phyloP scores from a whole-genome alignment of 345 rosid species.

The Dimocarpus longan region DNA sequence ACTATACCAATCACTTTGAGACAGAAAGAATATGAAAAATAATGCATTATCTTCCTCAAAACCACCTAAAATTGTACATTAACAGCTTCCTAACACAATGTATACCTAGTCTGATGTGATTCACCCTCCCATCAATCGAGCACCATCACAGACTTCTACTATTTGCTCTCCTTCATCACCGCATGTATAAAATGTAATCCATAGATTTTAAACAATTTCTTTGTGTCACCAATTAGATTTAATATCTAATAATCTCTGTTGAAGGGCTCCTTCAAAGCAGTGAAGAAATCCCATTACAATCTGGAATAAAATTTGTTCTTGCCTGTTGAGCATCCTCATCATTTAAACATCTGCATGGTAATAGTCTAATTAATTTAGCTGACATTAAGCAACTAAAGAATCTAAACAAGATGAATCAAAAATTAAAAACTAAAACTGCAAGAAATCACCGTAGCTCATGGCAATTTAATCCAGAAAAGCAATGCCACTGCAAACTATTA shows the following conservation, averaged over 20 bases:
- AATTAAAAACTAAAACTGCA: background rate
- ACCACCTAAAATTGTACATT: constrained; percentile 31
- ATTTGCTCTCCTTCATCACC: constrained; percentile 23
- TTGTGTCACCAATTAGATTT: constrained; percentile 10
- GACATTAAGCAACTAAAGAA: background rate
- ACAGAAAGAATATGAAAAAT: constrained; percentile 6
- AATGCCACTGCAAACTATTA: background rate
- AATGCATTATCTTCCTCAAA: constrained; percentile 16
- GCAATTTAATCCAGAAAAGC: background rate
- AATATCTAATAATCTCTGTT: constrained; percentile 13
- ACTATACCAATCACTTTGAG: background rate
- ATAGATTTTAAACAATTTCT: constrained; percentile 6
- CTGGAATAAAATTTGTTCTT: constrained; percentile 8
- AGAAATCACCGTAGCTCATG: background rate
- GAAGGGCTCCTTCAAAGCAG: constrained; percentile 22
- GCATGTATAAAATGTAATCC: constrained; percentile 18
- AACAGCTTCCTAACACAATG: constrained; percentile 24
- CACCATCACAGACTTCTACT: constrained; percentile 15
- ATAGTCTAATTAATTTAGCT: constrained; percentile 13
- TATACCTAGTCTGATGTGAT: constrained; percentile 23
- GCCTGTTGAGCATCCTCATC: constrained; percentile 14
- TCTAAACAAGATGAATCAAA: background rate
- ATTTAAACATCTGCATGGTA: constrained; percentile 46
- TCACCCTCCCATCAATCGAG: constrained; percentile 15
- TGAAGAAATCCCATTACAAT: constrained; percentile 12